Conservation (phyloP, 306 rosid species). For the Begonia fuchsioides region DNA sequence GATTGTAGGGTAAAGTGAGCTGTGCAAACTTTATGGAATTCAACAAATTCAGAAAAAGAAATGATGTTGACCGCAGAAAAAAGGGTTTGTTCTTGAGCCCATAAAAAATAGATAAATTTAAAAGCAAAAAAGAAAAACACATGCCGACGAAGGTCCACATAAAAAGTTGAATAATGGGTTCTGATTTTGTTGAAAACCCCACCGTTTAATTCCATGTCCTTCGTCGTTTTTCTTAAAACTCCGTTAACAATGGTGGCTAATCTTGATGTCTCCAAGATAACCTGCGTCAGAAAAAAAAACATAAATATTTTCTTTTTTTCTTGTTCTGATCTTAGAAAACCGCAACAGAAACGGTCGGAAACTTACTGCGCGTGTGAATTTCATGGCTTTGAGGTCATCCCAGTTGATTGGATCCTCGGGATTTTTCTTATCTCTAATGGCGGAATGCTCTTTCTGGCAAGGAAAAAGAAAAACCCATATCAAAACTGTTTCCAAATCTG, state of each 20-base stretch:
- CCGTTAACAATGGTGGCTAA: constrained; percentile 95
- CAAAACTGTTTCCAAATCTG: neutral
- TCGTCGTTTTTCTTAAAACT: constrained; percentile 78
- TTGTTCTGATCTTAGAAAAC: neutral
- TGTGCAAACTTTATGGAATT: neutral
- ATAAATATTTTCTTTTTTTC: constrained; percentile 3
- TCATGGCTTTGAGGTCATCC: constrained; percentile 69
- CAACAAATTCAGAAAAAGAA: neutral
- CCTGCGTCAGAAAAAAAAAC: constrained; percentile 35
- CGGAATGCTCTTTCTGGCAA: constrained; percentile 63
- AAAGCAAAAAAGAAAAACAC: neutral
- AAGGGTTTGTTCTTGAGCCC: neutral
- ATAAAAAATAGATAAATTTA: neutral
- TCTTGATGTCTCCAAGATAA: constrained; percentile 94
- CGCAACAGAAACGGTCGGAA: constrained; percentile 2
- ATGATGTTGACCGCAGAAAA: neutral
- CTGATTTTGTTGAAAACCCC: constrained; percentile 11
- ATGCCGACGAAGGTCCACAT: neutral
- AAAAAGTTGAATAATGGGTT: neutral
- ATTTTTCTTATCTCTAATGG: constrained; percentile 53
- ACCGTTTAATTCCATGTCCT: constrained; percentile 91
- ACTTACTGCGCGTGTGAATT: constrained; percentile 86
- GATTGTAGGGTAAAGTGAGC: constrained; percentile 7
- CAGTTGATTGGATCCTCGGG: constrained; percentile 52
- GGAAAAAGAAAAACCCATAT: neutral